phyloP scores from a whole-genome alignment of 768 basidiomycete genomes.

The Mycena kentingensis region DNA sequence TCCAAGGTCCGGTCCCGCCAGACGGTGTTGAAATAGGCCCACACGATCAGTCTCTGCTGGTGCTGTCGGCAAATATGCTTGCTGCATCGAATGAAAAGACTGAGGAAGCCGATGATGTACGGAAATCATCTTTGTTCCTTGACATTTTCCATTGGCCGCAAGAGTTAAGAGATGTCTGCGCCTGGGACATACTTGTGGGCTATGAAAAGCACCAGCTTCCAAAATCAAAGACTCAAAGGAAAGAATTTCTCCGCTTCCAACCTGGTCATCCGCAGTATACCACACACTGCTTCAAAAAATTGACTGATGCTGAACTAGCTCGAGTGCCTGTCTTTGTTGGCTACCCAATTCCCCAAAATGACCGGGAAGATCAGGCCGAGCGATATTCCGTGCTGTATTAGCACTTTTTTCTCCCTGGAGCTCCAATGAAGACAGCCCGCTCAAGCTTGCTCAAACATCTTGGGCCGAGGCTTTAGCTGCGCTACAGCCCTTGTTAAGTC shows the following conservation, averaged over 20 bases:
- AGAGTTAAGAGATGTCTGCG: conserved; percentile 1
- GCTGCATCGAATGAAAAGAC: not conserved
- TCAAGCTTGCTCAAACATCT: not conserved
- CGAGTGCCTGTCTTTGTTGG: not conserved
- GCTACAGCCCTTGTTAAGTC: not conserved
- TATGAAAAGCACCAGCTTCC: conserved; percentile 6
- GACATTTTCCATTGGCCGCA: conserved; percentile 11
- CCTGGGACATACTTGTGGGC: conserved; percentile 12
- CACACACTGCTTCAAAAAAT: not conserved
- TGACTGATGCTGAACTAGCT: not conserved
- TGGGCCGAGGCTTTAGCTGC: conserved; percentile 1
- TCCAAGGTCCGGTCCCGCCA: too few species aligned
- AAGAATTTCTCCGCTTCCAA: not conserved
- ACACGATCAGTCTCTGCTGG: too few species aligned
- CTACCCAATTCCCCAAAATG: not conserved
- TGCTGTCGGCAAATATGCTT: not conserved
- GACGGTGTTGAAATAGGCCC: too few species aligned
- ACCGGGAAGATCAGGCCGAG: not conserved
- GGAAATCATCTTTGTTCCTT: too few species aligned
- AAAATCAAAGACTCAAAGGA: conserved; percentile 1
- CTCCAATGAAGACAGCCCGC: not conserved
- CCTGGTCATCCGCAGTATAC: not conserved
- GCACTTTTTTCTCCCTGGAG: conserved; percentile 8
- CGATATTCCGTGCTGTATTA: not conserved
- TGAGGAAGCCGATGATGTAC: not conserved